A percentile compares a stretch with the other conserved stretches of the same genome.
phyloP scores from a whole-genome alignment of 139 green algal genomes.

The Chlorella sp. region DNA sequence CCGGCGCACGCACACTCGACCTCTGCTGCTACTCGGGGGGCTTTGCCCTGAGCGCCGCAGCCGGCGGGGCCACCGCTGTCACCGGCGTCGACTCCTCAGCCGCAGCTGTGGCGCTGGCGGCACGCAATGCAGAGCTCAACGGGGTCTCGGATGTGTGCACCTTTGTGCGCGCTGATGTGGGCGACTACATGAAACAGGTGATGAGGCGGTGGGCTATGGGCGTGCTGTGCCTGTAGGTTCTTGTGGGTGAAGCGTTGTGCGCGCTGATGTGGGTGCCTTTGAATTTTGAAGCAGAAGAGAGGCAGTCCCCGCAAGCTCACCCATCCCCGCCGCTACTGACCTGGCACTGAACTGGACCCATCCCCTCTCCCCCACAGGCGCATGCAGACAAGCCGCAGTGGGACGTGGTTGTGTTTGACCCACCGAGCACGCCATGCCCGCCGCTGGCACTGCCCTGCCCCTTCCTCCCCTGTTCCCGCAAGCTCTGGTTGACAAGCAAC shows the following conservation, averaged over 20 bases:
- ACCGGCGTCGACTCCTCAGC: slow-evolving; percentile 74
- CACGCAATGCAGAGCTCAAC: slow-evolving; percentile 82
- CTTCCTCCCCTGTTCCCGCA: too few relatives aligned
- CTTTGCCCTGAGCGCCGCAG: slow-evolving; percentile 66
- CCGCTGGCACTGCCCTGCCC: too few relatives aligned
- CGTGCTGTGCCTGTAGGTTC: not conserved
- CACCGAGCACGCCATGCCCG: too few relatives aligned
- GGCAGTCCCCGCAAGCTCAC: too few relatives aligned
- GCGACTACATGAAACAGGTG: slow-evolving; percentile 72
- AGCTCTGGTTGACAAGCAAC: too few relatives aligned
- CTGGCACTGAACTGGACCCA: too few relatives aligned
- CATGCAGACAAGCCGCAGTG: slow-evolving; percentile 52
- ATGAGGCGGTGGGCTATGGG: not conserved
- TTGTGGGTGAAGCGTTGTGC: too few relatives aligned
- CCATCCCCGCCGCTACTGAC: too few relatives aligned
- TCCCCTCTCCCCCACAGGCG: not conserved
- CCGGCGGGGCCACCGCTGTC: slow-evolving; percentile 9
- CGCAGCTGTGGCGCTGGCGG: slow-evolving; percentile 73
- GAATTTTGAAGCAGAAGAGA: too few relatives aligned
- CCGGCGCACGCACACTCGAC: slow-evolving; percentile 79
- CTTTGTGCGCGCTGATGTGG: slow-evolving; percentile 75
- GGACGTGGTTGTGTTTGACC: slow-evolving; percentile 95
- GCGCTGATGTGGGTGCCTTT: too few relatives aligned
- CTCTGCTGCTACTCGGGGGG: slow-evolving; percentile 91
- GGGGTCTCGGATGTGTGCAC: slow-evolving; percentile 49